A percentile compares a stretch with the other conserved stretches of the same genome.
Evolutionary conservation across 495 filamentous ascomycete species (phyloP).

Genomic region (Opeltia flavorubescens): DNA sequence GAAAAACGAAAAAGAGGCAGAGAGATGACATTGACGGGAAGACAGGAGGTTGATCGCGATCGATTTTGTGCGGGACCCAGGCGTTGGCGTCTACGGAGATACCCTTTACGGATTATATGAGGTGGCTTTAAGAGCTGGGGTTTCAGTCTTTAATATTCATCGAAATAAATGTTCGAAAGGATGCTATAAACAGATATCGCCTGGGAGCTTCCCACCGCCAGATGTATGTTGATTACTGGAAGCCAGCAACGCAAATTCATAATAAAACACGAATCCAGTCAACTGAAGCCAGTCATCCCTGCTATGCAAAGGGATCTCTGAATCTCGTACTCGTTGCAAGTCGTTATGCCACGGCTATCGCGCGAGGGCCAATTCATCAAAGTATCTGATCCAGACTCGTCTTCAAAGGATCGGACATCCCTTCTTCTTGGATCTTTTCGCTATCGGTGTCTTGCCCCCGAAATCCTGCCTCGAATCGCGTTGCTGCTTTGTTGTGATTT

Average conservation of each 20-base stretch:
- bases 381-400: neutral
- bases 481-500: slow-evolving; percentile 24
- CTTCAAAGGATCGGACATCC: too few relatives aligned
- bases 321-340: neutral
- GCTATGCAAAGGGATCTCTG: neutral
- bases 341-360: neutral
- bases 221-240: neutral
- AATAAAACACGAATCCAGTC: neutral
- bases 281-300: neutral
- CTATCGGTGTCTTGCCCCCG: slow-evolving; percentile 16
- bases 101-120: too few relatives aligned
- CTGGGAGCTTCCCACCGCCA: neutral
- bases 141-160: too few relatives aligned
- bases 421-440: slow-evolving; percentile 45
- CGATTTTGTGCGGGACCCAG: neutral
- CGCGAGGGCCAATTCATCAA: too few relatives aligned
- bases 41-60: too few relatives aligned
- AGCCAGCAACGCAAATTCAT: neutral
- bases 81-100: too few relatives aligned
- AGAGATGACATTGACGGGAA: slow-evolving; percentile 10
- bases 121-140: too few relatives aligned
- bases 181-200: neutral
- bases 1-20: slow-evolving; percentile 14
- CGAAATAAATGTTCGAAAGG: too few relatives aligned
- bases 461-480: slow-evolving; percentile 18